Percentiles rank a stretch among this genome's conserved stretches.
Evolutionary conservation across 768 basidiomycete species (phyloP).

Genomic region (Tulasnella sp.): DNA sequence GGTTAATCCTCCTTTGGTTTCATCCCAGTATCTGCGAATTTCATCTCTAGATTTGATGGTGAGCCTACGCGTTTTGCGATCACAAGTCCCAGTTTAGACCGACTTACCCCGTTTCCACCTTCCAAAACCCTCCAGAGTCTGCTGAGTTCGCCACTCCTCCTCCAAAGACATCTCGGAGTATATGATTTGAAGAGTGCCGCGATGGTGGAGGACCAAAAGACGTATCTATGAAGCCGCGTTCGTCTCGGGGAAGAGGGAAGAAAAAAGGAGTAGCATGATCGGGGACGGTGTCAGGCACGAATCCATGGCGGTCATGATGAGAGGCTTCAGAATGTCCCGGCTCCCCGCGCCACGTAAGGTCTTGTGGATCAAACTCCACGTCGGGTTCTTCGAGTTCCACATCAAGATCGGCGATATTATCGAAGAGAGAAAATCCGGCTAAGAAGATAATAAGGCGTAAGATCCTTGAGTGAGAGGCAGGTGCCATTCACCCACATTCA

Average conservation of each 20-base stretch:
- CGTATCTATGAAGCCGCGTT: neutral
- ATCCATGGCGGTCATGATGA: slow-evolving; percentile 8
- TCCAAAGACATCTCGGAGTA: neutral
- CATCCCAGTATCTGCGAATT: slow-evolving; percentile 37
- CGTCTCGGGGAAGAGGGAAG: slow-evolving; percentile 16
- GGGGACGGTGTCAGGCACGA: neutral
- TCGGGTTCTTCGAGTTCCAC: slow-evolving; percentile 27
- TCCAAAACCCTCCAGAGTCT: slow-evolving; percentile 31
- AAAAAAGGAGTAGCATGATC: neutral
- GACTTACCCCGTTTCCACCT: slow-evolving; percentile 32
- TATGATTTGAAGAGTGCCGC: neutral
- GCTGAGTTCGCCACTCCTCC: slow-evolving; percentile 18
- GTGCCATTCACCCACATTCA: slow-evolving; percentile 25
- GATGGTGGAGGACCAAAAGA: neutral
- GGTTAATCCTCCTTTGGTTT: slow-evolving; percentile 36
- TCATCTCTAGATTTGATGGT: slow-evolving; percentile 29
- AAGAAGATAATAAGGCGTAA: neutral
- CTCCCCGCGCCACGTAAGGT: neutral
- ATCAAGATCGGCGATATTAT: slow-evolving; percentile 25
- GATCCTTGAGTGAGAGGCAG: too few species aligned
- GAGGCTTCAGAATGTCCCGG: neutral
- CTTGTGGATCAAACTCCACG: slow-evolving; percentile 10
- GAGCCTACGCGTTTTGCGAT: neutral
- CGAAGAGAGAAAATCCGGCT: slow-evolving; percentile 29
- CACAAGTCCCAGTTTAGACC: neutral